Evolutionary conservation across 2,329 filamentous ascomycete genomes (phyloP).

Genomic region (Aspergillus ochraceoroseus): DNA sequence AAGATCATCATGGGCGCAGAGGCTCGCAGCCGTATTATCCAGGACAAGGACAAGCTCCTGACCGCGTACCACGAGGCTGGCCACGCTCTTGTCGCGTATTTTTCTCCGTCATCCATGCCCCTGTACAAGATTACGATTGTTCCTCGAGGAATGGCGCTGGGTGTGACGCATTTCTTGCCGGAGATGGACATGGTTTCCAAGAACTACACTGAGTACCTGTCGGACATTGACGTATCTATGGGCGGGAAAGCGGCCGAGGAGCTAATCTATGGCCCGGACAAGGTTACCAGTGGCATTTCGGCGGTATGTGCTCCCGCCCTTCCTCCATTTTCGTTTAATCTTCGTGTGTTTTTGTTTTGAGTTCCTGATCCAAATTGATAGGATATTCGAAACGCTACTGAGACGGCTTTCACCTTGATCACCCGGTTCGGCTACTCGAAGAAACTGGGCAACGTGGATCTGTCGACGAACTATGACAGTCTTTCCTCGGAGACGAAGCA

Average conservation of each 20-base stretch:
- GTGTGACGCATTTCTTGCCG: slow-evolving; percentile 80
- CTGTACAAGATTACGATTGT: slow-evolving; percentile 98
- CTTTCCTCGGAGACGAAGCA: slow-evolving; percentile 83
- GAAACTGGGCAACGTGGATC: slow-evolving; percentile 82
- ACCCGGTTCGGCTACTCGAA: slow-evolving; percentile 86
- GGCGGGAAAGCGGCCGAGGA: slow-evolving; percentile 87
- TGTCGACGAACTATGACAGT: slow-evolving; percentile 70
- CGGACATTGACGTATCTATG: slow-evolving; percentile 72
- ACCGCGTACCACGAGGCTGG: slow-evolving; percentile 97
- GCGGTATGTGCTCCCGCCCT: slow-evolving; percentile 52
- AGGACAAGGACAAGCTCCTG: slow-evolving; percentile 87
- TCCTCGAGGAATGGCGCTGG: slow-evolving; percentile 78
- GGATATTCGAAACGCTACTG: slow-evolving; percentile 81
- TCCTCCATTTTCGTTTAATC: not conserved
- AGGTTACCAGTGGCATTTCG: slow-evolving; percentile 83
- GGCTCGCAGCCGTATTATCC: slow-evolving; percentile 80
- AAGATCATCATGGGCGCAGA: slow-evolving; percentile 97
- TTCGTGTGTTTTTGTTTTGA: too few species aligned
- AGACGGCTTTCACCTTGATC: slow-evolving; percentile 79
- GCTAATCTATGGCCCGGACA: slow-evolving; percentile 83
- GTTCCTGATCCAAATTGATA: slow-evolving; percentile 37
- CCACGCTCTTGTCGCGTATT: slow-evolving; percentile 84
- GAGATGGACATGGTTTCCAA: slow-evolving; percentile 89
- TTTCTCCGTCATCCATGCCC: slow-evolving; percentile 67
- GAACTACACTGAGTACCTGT: slow-evolving; percentile 77